phyloP scores from a whole-genome alignment of 2,329 filamentous ascomycete genomes.

The Aureobasidium mangrovei region DNA sequence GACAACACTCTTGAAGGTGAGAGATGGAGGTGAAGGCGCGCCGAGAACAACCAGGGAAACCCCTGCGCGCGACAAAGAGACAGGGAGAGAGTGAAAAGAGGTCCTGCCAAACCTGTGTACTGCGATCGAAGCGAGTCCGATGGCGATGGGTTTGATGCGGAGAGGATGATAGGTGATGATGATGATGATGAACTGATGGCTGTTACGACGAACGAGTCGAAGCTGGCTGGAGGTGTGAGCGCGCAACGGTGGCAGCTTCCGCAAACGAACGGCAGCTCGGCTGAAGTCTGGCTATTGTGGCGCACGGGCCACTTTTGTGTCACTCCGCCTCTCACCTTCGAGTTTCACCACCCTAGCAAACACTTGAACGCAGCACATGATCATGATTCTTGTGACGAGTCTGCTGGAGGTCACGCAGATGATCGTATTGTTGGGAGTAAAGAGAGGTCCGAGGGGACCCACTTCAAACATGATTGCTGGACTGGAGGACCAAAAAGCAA shows the following conservation, averaged over 20 bases:
- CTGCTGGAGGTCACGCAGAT: too few relatives aligned
- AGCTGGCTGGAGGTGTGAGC: background rate
- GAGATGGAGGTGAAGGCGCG: constrained; percentile 3
- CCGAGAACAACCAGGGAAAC: constrained; percentile 4
- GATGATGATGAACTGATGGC: background rate
- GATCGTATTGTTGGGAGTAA: too few relatives aligned
- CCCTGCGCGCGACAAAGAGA: background rate
- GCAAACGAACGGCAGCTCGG: too few relatives aligned
- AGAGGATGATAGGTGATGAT: background rate
- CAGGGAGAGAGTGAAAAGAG: constrained; percentile 6
- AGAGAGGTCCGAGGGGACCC: too few relatives aligned
- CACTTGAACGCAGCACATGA: too few relatives aligned
- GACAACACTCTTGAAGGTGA: background rate
- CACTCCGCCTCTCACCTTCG: background rate
- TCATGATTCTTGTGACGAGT: too few relatives aligned
- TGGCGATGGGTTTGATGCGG: constrained; percentile 4
- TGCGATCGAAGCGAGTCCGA: background rate
- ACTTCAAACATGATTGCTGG: too few relatives aligned
- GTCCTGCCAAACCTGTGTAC: constrained; percentile 11
- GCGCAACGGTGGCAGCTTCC: background rate
- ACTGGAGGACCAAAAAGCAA: too few relatives aligned
- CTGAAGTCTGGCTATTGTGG: too few relatives aligned
- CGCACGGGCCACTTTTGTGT: background rate
- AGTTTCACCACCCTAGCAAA: too few relatives aligned
- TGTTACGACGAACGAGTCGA: background rate